Conservation (phyloP, 2,329 filamentous ascomycete genomes). For the Penicillium digitatum region DNA sequence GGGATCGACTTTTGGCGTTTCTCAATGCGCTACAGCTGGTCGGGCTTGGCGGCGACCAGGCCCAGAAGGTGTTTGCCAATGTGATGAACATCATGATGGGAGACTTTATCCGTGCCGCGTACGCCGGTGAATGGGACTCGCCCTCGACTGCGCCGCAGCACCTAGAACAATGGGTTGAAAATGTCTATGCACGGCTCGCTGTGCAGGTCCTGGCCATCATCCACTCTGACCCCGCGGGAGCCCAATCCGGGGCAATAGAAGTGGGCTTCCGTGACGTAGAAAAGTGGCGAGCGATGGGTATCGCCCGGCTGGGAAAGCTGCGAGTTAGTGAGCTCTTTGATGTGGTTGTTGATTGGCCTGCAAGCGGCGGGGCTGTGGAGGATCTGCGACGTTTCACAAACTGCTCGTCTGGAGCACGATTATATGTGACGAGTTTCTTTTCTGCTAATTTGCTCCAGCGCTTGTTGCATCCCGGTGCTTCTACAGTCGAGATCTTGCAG, state of each 20-base stretch:
- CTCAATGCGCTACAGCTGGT: conserved; percentile 49
- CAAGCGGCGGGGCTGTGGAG: conserved; percentile 56
- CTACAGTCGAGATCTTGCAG: conserved; percentile 63
- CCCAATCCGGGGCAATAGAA: conserved; percentile 27
- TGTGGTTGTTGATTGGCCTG: conserved; percentile 59
- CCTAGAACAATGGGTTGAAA: conserved; percentile 54
- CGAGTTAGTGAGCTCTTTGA: conserved; percentile 58
- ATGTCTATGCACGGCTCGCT: conserved; percentile 52
- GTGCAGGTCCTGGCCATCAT: conserved; percentile 48
- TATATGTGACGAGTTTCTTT: conserved; percentile 54
- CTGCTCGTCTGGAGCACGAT: conserved; percentile 51
- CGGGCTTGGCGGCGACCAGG: conserved; percentile 53
- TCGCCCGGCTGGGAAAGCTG: conserved; percentile 53
- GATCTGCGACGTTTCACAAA: conserved; percentile 58
- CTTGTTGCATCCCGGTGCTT: conserved; percentile 60
- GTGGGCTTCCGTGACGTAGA: conserved; percentile 45
- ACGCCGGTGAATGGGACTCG: conserved; percentile 55
- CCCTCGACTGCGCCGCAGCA: conserved; percentile 48
- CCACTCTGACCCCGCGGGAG: conserved; percentile 24
- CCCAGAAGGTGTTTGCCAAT: conserved; percentile 55
- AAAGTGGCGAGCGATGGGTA: conserved; percentile 55
- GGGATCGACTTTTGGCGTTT: conserved; percentile 37
- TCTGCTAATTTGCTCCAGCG: conserved; percentile 51
- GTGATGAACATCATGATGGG: conserved; percentile 57
- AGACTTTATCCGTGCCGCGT: conserved; percentile 54